These are phyloP conservation scores for Pisolithus albus DNA, from an alignment of 768 basidiomycete species.

Conservation along the genomic window DNA sequence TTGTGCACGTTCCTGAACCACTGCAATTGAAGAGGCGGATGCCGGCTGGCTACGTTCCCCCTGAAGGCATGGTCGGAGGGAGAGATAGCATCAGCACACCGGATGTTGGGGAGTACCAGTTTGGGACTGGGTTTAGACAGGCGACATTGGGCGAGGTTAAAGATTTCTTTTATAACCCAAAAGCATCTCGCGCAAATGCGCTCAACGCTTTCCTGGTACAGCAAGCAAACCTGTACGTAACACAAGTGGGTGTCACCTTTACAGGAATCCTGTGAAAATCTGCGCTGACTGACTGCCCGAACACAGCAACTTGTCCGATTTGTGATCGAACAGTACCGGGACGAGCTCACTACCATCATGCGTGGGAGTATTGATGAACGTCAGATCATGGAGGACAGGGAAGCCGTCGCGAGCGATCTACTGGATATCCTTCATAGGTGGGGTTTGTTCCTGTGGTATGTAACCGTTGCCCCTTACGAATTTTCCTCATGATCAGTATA, in stretches of 20 bases:
- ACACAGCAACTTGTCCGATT: constrained; percentile 85
- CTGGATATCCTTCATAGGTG: constrained; percentile 80
- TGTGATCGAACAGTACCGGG: constrained; percentile 87
- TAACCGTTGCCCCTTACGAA: constrained; percentile 2
- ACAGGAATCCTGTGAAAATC: background rate
- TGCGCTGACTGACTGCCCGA: background rate
- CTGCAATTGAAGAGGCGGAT: constrained; percentile 59
- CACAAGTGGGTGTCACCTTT: constrained; percentile 51
- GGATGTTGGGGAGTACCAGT: constrained; percentile 27
- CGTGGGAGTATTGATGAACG: constrained; percentile 60
- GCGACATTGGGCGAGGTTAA: constrained; percentile 84
- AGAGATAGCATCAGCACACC: background rate
- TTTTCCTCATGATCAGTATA: constrained; percentile 44
- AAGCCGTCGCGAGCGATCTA: constrained; percentile 81
- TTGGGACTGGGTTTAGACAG: constrained; percentile 69
- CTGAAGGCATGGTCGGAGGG: constrained; percentile 28
- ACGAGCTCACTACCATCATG: constrained; percentile 68
- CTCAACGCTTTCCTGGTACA: constrained; percentile 87
- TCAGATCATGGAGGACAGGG: constrained; percentile 64
- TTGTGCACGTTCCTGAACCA: constrained; percentile 70
- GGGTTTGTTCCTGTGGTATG: constrained; percentile 5
- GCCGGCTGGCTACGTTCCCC: constrained; percentile 41
- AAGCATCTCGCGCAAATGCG: constrained; percentile 77
- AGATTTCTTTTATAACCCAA: constrained; percentile 88
- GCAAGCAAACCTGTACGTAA: constrained; percentile 90